Percentiles rank a stretch among this genome's conserved stretches.
Evolutionary conservation across 805 yeast species (phyloP).

Genomic region (Teunomyces tritomae): DNA sequence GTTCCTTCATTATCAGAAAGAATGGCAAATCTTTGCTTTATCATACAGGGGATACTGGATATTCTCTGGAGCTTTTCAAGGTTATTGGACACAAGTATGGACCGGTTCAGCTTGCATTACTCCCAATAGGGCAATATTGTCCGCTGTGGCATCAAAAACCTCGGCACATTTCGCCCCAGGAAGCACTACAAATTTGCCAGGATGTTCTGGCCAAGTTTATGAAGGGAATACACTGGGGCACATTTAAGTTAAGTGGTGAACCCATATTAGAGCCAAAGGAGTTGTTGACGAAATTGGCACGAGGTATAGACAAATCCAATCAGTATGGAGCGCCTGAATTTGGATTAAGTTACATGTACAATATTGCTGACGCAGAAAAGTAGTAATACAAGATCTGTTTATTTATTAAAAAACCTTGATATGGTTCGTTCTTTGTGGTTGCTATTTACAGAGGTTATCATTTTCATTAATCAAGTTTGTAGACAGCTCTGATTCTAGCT

Average conservation of each 20-base stretch:
- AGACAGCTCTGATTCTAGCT: constrained; percentile 27
- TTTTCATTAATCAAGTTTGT: constrained; percentile 8
- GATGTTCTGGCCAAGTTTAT: constrained; percentile 60
- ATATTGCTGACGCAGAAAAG: constrained; percentile 21
- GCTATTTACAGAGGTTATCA: constrained; percentile 4
- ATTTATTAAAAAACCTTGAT: neutral
- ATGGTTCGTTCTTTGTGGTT: neutral
- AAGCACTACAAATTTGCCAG: constrained; percentile 64
- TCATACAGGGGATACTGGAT: constrained; percentile 97
- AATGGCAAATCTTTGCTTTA: constrained; percentile 70
- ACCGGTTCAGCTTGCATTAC: constrained; percentile 54
- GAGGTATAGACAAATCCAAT: constrained; percentile 27
- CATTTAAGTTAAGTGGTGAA: constrained; percentile 86
- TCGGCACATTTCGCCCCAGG: constrained; percentile 81
- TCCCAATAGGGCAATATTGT: constrained; percentile 94
- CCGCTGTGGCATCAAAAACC: constrained; percentile 94
- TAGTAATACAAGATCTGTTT: neutral
- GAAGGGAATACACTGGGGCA: constrained; percentile 96
- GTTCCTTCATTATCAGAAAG: constrained; percentile 71
- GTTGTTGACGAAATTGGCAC: constrained; percentile 51
- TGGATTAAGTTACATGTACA: constrained; percentile 66
- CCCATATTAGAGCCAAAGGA: constrained; percentile 81
- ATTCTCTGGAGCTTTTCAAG: constrained; percentile 66
- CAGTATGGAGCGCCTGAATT: constrained; percentile 65
- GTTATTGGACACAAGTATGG: constrained; percentile 67